Evolutionary conservation across 2,329 filamentous ascomycete species (phyloP).

Genomic region (Metarhizium anisopliae): DNA sequence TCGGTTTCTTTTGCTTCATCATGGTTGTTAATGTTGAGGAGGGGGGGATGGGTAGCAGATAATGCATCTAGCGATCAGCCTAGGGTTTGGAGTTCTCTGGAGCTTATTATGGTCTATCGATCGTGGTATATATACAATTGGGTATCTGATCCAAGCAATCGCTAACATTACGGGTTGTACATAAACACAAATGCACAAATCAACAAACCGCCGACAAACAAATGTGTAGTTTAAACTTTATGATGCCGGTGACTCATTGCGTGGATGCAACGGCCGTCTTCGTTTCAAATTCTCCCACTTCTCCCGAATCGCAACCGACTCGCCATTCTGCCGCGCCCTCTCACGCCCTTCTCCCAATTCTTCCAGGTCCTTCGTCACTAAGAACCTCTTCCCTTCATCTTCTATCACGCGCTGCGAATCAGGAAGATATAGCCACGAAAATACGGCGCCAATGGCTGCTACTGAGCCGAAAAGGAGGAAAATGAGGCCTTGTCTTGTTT

Average conservation of each 20-base stretch:
- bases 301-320: conserved; percentile 33
- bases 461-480: conserved; percentile 42
- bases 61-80: background rate
- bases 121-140: background rate
- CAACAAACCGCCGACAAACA: background rate
- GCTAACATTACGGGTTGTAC: background rate
- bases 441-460: conserved; percentile 38
- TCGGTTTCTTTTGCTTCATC: background rate
- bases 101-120: background rate
- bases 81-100: background rate
- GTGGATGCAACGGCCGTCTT: conserved; percentile 14
- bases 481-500: conserved; percentile 37
- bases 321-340: conserved; percentile 33
- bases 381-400: conserved; percentile 24
- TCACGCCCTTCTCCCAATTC: conserved; percentile 40
- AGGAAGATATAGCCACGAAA: conserved; percentile 43
- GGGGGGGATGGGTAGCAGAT: background rate
- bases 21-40: background rate
- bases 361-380: conserved; percentile 39
- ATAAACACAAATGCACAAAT: background rate
- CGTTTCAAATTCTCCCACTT: conserved; percentile 32
- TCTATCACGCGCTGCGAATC: conserved; percentile 32
- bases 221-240: background rate
- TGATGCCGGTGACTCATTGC: background rate
- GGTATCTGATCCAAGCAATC: background rate